Evolutionary conservation across 192 early-diverging fungal genomes (phyloP), one percentile per base, ranked within the genome.

Genomic region (Backusella morwellensis): DNA sequence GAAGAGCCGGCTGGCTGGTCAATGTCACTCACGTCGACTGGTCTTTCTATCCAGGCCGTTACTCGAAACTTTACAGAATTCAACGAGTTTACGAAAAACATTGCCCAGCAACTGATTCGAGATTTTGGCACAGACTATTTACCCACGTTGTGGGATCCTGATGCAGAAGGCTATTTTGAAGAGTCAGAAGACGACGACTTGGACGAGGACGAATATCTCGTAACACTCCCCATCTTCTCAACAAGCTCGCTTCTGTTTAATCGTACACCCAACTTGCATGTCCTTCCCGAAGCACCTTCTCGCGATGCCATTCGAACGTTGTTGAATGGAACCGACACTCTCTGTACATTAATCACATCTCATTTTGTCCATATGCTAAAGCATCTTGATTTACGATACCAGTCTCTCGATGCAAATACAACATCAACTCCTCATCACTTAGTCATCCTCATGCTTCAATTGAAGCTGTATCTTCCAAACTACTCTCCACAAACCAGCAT

Each of bases 131-230:
- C n/a, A 29, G 75, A 77, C 7, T 70, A 36, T 54, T 34, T 77
- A 40, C 68, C 75, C 23, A 23, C 17, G 7, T 3, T 42, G 5
- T 75, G 78, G 52, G 42, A 71, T 50, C 54, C 68, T 0, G 73
- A 80, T 36, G 54, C 67, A 32, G 73, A 70, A 4, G 74, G 63
- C 1, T 63, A 44, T 44, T 75, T 70, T 32, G 79, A 76, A 56
- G 75, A 81, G 14, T 72, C 70, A 32, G 54, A 70, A 35, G 72
- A 74, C 5, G 75, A 82, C 11, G 80, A 82, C 59, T 44, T 82
- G 34, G 80, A 82, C 23, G 80, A 82, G 35, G 77, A 75, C 9
- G 73, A 71, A 9, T 82, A 82, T 38, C 59, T 82, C n/a, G 80
- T 82, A 15, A 82, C 77, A 5, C 70, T 78, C 29, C 80, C 80